phyloP scores from a whole-genome alignment of 2,329 filamentous ascomycete species.

The Botryosphaeria dothidea region DNA sequence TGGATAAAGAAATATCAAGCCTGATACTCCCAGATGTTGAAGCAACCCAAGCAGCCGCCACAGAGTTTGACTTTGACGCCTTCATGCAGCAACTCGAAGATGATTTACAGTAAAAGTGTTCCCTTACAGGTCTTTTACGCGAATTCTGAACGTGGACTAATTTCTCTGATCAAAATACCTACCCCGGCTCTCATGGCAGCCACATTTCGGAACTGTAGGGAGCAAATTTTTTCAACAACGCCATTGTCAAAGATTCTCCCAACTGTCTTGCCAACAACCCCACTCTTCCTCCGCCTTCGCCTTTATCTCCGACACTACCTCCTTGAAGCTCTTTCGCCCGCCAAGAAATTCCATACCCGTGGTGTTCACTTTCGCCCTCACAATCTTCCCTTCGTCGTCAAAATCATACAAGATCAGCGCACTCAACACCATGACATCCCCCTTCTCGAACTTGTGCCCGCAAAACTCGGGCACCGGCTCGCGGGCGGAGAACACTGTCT shows the following conservation, averaged over 20 bases:
- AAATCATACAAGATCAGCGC: neutral
- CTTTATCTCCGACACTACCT: neutral
- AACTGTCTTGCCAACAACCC: neutral
- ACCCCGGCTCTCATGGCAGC: no score
- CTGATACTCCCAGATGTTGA: no score
- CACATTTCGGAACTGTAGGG: no score
- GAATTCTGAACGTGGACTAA: no score
- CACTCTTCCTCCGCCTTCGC: neutral
- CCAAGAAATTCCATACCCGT: neutral
- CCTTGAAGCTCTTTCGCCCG: neutral
- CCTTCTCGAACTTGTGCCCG: neutral
- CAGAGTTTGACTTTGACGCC: no score
- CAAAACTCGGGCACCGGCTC: neutral
- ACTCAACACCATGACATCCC: neutral
- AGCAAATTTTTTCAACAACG: no score
- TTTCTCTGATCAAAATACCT: no score
- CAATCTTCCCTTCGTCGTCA: neutral
- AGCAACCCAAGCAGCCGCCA: no score
- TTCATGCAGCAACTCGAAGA: no score
- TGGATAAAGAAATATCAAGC: no score
- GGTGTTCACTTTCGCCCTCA: neutral
- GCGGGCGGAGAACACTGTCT: neutral
- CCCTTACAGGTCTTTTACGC: no score
- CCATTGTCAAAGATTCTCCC: neutral
- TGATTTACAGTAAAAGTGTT: no score